phyloP scores from a whole-genome alignment of 495 filamentous ascomycete genomes.

The Penicillium psychrofluorescens region DNA sequence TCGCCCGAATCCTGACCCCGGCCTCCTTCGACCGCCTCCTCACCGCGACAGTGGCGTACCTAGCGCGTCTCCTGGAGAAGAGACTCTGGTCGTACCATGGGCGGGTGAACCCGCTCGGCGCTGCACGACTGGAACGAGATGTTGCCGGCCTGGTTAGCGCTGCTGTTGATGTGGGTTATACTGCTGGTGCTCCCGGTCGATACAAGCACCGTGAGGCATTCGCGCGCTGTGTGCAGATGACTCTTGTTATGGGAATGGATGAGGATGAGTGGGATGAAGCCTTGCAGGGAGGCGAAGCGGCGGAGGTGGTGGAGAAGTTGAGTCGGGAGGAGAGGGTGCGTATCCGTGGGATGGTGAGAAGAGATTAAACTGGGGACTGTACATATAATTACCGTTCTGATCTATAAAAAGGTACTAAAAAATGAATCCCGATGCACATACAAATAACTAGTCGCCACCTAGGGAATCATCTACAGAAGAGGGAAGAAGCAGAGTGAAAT shows the following conservation, averaged over 20 bases:
- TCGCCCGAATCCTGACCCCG: conserved; percentile 77
- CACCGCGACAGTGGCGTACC: conserved; percentile 61
- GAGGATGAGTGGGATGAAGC: conserved; percentile 94
- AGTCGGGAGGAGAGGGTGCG: conserved; percentile 55
- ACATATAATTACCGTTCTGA: too few relatives aligned
- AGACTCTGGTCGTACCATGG: conserved; percentile 79
- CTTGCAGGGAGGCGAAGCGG: conserved; percentile 30
- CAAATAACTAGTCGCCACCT: too few relatives aligned
- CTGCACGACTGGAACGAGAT: conserved; percentile 82
- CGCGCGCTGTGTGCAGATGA: conserved; percentile 72
- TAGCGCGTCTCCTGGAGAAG: conserved; percentile 79
- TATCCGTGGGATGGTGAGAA: conserved; percentile 52
- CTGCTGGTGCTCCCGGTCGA: conserved; percentile 23
- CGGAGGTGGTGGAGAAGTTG: conserved; percentile 41
- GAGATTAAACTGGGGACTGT: not conserved
- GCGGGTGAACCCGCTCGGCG: conserved; percentile 74
- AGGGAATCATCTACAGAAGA: not conserved
- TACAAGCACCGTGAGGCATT: conserved; percentile 81
- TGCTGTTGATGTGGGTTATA: conserved; percentile 59
- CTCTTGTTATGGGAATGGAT: conserved; percentile 90
- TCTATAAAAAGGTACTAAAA: not conserved
- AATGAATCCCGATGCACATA: not conserved
- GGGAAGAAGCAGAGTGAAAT: not conserved
- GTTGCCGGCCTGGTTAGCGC: conserved; percentile 69
- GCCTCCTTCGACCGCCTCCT: conserved; percentile 64